Evolutionary conservation across 352 stramenopile genomes (phyloP).

Genomic region (Globisporangium apiculatum): DNA sequence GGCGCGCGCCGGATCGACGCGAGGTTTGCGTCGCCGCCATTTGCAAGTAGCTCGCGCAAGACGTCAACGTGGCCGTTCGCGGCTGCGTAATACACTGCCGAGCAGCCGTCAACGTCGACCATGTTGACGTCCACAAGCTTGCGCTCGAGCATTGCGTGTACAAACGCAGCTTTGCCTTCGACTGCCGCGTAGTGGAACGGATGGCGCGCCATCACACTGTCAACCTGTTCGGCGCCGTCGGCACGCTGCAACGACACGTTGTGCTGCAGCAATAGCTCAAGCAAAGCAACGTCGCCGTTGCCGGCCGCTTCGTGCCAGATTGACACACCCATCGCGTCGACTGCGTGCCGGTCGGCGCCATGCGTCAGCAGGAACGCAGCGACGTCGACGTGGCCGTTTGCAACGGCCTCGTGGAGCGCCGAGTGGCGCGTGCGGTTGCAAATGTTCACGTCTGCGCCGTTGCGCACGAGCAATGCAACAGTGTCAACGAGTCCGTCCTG

Average conservation of each 20-base stretch:
- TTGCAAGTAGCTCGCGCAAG: slow-evolving; percentile 35
- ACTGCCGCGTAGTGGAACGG: slow-evolving; percentile 79
- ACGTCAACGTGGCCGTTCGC: slow-evolving; percentile 57
- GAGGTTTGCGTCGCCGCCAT: slow-evolving; percentile 44
- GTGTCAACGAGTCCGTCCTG: slow-evolving; percentile 48
- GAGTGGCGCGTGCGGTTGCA: slow-evolving; percentile 57
- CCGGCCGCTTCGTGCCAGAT: slow-evolving; percentile 76
- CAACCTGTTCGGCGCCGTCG: slow-evolving; percentile 34
- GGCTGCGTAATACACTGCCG: slow-evolving; percentile 67
- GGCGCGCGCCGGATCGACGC: slow-evolving; percentile 55
- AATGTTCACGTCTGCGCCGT: slow-evolving; percentile 51
- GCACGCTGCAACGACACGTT: slow-evolving; percentile 34
- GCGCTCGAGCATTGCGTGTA: slow-evolving; percentile 39
- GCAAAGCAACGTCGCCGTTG: slow-evolving; percentile 42
- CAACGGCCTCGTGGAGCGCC: slow-evolving; percentile 62
- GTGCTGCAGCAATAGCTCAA: slow-evolving; percentile 52
- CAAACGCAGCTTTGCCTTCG: slow-evolving; percentile 52
- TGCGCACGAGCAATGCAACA: slow-evolving; percentile 31
- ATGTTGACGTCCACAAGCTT: slow-evolving; percentile 65
- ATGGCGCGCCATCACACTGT: slow-evolving; percentile 75
- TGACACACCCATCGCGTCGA: slow-evolving; percentile 75
- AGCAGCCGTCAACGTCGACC: slow-evolving; percentile 51
- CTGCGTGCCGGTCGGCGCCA: slow-evolving; percentile 53
- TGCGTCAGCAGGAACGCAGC: slow-evolving; percentile 44
- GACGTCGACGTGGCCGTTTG: slow-evolving; percentile 35